Evolutionary conservation across 768 basidiomycete genomes (phyloP).

Genomic region (Psilocybe tampanensis): DNA sequence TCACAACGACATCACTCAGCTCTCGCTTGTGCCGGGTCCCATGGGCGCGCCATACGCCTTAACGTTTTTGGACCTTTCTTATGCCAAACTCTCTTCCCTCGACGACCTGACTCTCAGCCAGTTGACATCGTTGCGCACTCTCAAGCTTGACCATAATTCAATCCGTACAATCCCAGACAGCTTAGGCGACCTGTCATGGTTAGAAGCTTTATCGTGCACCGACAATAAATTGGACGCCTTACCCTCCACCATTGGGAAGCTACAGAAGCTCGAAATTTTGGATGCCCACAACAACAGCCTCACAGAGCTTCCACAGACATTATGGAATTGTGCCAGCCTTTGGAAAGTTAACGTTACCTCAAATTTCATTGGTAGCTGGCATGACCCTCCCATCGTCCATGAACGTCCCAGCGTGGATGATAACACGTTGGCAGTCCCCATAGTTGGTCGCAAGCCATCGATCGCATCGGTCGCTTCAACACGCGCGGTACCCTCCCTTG

Average conservation of each 20-base stretch:
- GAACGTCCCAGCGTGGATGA: slow-evolving; percentile 11
- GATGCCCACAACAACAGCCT: slow-evolving; percentile 94
- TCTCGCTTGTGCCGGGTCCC: slow-evolving; percentile 61
- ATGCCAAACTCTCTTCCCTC: slow-evolving; percentile 84
- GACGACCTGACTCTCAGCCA: slow-evolving; percentile 75
- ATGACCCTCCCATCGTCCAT: slow-evolving; percentile 51
- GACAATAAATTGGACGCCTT: slow-evolving; percentile 85
- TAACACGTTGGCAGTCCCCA: slow-evolving; percentile 11
- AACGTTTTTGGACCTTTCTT: slow-evolving; percentile 81
- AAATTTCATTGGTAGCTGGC: slow-evolving; percentile 78
- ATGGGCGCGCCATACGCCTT: slow-evolving; percentile 34
- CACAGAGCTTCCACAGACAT: slow-evolving; percentile 64
- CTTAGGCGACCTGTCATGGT: slow-evolving; percentile 69
- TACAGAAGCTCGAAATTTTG: slow-evolving; percentile 73
- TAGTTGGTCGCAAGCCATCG: slow-evolving; percentile 34
- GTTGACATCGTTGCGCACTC: slow-evolving; percentile 66
- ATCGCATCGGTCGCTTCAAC: slow-evolving; percentile 25
- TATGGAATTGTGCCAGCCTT: slow-evolving; percentile 87
- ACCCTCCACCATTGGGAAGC: slow-evolving; percentile 72
- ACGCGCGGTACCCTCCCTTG: slow-evolving; percentile 42
- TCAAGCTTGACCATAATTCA: slow-evolving; percentile 86
- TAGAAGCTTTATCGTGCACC: slow-evolving; percentile 82
- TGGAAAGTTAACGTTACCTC: slow-evolving; percentile 82
- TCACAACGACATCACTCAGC: slow-evolving; percentile 86
- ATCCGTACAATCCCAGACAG: slow-evolving; percentile 85